Conservation (phyloP, 345 rosid genomes). For the Hibiscus trionum region DNA sequence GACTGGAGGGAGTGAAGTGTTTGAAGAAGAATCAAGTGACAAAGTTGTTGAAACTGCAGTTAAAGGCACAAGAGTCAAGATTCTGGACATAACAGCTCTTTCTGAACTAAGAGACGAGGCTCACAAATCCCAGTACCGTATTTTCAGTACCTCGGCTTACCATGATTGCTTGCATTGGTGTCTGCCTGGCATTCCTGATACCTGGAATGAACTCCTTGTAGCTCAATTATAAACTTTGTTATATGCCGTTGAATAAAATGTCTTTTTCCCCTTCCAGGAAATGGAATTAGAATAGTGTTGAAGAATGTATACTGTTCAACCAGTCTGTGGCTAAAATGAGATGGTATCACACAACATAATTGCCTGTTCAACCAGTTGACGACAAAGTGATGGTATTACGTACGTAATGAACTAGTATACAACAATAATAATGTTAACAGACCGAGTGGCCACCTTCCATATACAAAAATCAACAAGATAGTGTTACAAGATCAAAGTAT, state of each 20-base stretch:
- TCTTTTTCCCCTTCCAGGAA: neutral
- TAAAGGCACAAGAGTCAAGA: slow-evolving; percentile 54
- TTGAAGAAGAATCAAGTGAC: slow-evolving; percentile 57
- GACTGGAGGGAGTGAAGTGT: slow-evolving; percentile 55
- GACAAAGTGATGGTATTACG: neutral
- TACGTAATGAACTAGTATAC: neutral
- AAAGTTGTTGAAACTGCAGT: slow-evolving; percentile 43
- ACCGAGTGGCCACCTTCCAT: neutral
- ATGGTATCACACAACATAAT: neutral
- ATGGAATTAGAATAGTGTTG: neutral
- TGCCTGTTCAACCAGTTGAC: neutral
- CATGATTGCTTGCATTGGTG: slow-evolving; percentile 78
- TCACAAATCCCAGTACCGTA: slow-evolving; percentile 55
- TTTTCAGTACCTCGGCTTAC: slow-evolving; percentile 34
- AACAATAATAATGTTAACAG: neutral
- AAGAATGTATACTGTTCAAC: neutral
- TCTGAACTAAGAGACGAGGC: slow-evolving; percentile 70
- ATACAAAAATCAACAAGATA: neutral
- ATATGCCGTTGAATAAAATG: neutral
- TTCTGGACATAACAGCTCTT: slow-evolving; percentile 59
- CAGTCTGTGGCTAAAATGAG: neutral
- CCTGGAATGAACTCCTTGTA: slow-evolving; percentile 59
- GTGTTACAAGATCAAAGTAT: neutral
- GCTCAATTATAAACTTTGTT: slow-evolving; percentile 22
- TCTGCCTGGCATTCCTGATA: slow-evolving; percentile 67